Evolutionary conservation across 1,139 yeast species (phyloP), one percentile per base, ranked within the genome.

Genomic region (Lodderomyces orthopsilosis): DNA sequence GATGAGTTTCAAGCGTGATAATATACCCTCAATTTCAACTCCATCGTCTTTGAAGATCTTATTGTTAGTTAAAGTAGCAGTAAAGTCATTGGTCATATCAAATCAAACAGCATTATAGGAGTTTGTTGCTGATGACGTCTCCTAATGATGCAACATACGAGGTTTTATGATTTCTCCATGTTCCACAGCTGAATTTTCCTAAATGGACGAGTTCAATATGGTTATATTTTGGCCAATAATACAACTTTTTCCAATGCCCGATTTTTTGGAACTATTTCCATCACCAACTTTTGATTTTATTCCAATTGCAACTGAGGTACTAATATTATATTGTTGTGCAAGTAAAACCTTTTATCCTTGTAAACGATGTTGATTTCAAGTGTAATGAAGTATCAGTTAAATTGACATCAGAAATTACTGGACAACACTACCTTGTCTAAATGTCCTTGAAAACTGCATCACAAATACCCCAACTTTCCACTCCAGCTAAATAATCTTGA

Each of bases 361-460:
- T 94, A 93, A 40, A 91, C 79, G 61, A 93, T 95, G 43, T 88
- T 85, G 44, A 85, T 77, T 55, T 85, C 94, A 63, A 89, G 88
- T 6, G 82, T 68, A 58, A 93, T 1, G 88, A 76, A 55, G 85
- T 90, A 52, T 76, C 81, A 45, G 83, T 66, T 51, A 87, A 71
- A 58, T 91, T 91, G 42, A 89, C 73, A 52, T 93, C 98, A 1
- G 96, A 94, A 8, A 85, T 89, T 45, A 91, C 70, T 18, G 99
- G 99, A 58, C 89, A 93, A 47, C 93, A 77, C 86, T 95, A 91
- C 58, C 98, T 80, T 21, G 91, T 90, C 45, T 94, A 70, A 32
- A 91, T 79, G 61, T 93, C 98, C 61, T 87, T 93, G n/a, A 94
- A 79, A 14, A 93, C 81, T 6, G 96, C 93, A 59, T 86, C 91